Evolutionary conservation across 2,329 filamentous ascomycete species (phyloP), one percentile per base, ranked within the genome.

Genomic region (Pezicula carpinea): DNA sequence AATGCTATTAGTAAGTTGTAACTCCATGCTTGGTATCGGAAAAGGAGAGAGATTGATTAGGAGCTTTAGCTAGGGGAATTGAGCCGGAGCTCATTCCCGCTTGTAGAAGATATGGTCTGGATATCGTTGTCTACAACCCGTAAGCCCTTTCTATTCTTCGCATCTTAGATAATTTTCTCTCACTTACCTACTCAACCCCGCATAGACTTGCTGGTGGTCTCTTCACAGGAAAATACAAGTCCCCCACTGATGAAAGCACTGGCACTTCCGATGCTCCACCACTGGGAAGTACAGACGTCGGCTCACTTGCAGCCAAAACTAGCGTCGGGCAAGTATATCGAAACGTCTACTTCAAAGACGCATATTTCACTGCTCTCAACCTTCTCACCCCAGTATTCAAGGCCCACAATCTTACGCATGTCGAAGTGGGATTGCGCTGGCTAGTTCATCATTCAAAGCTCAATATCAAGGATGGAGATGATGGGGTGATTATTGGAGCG

Each of bases 371-470:
- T 32, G 72, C 69, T 1, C 51, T 75, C 18, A 67, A 73, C 18
- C 48, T 65, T 4, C 49, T 75, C 14, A 57, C 65, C 19, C 52
- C 62, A 0, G 63, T 60, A 13, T 61, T 32, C 61, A 22, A 49
- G 57, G 83, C 85, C 66, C 76, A 88, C 59, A 77, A 76, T 2
- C 63, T 90, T 54, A 83, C 79, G 5, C 67, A 89, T 63, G 75
- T 89, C 40, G 87, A 92, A 69, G 82, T 79, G n/a, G 86, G 85
- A 1, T 71, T 90, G 60, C 74, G 87, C 42, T 91, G 87, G 86
- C 64, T 75, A 44, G 76, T 80, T 39, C 85, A 90, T 62, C 87
- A 91, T 66, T 87, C 82, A 6, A 67, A 70, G 48, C 69, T 83
- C 21, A 72, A 69, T 51, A 18, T 33, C 18, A 61, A 78, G 55